These are phyloP conservation scores for Lepiota brunneoincarnata DNA, from an alignment of 768 basidiomycete species.

Conservation along the genomic window DNA sequence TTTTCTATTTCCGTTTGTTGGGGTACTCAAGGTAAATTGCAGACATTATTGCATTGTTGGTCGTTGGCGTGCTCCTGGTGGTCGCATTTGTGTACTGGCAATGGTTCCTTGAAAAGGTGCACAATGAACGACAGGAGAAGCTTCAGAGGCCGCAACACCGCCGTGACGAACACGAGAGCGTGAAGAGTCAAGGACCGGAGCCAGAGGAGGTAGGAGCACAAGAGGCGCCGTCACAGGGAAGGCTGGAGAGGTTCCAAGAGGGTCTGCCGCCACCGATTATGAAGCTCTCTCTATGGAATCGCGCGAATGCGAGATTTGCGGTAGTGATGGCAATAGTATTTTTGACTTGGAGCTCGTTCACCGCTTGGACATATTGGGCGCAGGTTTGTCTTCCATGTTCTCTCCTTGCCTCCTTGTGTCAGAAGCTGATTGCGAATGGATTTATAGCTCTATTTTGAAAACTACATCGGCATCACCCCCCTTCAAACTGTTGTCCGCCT, in stretches of 20 bases:
- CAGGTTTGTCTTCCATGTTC: constrained; percentile 23
- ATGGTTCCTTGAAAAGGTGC: constrained; percentile 48
- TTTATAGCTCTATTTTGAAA: constrained; percentile 67
- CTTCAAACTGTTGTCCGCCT: constrained; percentile 63
- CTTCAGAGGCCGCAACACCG: too few species aligned
- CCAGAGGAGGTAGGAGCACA: neutral
- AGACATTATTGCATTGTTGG: constrained; percentile 72
- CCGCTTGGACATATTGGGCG: constrained; percentile 44
- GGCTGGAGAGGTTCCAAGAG: neutral
- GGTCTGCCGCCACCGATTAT: constrained; percentile 58
- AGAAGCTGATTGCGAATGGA: neutral
- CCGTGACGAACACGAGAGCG: constrained; percentile 19
- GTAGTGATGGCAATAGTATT: constrained; percentile 65
- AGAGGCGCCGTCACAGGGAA: neutral
- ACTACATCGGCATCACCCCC: constrained; percentile 51
- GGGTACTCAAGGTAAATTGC: neutral
- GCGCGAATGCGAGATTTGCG: constrained; percentile 60
- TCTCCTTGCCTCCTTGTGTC: neutral
- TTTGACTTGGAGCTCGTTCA: constrained; percentile 58
- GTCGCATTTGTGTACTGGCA: constrained; percentile 66
- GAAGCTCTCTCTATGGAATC: constrained; percentile 58
- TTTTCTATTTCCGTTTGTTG: constrained; percentile 18
- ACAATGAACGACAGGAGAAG: constrained; percentile 20
- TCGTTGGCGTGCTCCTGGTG: constrained; percentile 58
- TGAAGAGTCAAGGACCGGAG: neutral